These are phyloP conservation scores for Coemansia sp. DNA, from an alignment of 192 early-diverging fungal species.

Conservation along the genomic window DNA sequence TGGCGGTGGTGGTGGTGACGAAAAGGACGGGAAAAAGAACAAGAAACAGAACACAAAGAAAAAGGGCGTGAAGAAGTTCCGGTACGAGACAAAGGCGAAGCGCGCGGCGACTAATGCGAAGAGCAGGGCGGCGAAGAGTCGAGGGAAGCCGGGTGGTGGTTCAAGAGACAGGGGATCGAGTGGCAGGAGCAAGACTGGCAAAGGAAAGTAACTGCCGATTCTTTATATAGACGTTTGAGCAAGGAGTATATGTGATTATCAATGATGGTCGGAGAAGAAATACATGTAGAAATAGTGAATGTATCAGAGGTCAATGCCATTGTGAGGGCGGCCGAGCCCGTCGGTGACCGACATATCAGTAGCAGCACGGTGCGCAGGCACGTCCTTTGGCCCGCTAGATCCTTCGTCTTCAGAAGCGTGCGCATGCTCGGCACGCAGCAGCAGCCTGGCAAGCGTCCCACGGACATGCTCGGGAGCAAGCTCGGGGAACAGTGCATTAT, in stretches of 20 bases:
- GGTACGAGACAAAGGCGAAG: constrained; percentile 50
- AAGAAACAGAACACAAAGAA: constrained; percentile 13
- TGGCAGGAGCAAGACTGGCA: not conserved
- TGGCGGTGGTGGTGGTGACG: not conserved
- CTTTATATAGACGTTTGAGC: too few species aligned
- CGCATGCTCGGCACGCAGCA: constrained; percentile 1
- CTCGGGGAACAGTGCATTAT: constrained; percentile 38
- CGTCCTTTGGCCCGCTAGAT: not conserved
- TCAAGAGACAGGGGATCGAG: not conserved
- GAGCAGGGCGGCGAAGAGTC: not conserved
- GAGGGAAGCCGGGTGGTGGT: not conserved
- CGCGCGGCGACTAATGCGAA: constrained; percentile 8
- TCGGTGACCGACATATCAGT: constrained; percentile 25
- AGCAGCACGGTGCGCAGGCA: constrained; percentile 11
- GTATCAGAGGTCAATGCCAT: not conserved
- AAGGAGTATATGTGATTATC: too few species aligned
- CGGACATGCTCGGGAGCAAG: constrained; percentile 24
- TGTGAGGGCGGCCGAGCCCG: constrained; percentile 10
- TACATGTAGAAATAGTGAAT: too few species aligned
- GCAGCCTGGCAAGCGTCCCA: constrained; percentile 19
- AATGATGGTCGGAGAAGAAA: too few species aligned
- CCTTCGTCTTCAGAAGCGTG: too few species aligned
- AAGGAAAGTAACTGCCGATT: too few species aligned
- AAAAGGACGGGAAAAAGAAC: constrained; percentile 1
- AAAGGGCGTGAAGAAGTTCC: constrained; percentile 34